phyloP scores from a whole-genome alignment of 495 filamentous ascomycete species.

The Collariella sp. region DNA sequence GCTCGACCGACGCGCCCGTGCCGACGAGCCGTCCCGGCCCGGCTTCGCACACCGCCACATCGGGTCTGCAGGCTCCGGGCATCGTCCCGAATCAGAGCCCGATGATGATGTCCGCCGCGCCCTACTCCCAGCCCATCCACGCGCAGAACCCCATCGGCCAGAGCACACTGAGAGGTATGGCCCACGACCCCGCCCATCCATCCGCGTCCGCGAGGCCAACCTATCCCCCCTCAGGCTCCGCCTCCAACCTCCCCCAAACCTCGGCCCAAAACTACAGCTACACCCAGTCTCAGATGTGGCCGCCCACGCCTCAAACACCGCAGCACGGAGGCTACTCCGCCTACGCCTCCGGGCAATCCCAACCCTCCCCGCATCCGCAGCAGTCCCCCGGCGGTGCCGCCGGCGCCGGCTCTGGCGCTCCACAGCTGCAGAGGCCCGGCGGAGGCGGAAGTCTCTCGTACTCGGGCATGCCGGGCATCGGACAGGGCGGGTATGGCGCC shows the following conservation, averaged over 20 bases:
- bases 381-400: conserved; percentile 41
- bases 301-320: conserved; percentile 38
- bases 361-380: conserved; percentile 49
- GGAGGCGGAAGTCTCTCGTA: conserved; percentile 49
- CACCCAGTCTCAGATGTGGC: conserved; percentile 42
- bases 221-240: conserved; percentile 26
- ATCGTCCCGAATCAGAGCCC: conserved; percentile 44
- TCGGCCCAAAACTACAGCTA: conserved; percentile 42
- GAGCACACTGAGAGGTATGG: conserved; percentile 44
- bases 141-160: conserved; percentile 42
- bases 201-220: conserved; percentile 27
- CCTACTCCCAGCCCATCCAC: conserved; percentile 45
- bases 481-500: conserved; percentile 41
- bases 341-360: conserved; percentile 46
- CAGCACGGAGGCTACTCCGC: conserved; percentile 36
- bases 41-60: conserved; percentile 40
- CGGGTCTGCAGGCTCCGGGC: conserved; percentile 33
- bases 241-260: conserved; percentile 31
- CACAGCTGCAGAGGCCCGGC: conserved; percentile 54
- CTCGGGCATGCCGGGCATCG: conserved; percentile 50
- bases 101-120: conserved; percentile 47
- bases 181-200: conserved; percentile 40
- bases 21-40: conserved; percentile 42
- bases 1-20: conserved; percentile 32
- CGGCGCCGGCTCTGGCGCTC: conserved; percentile 53